Conservation (phyloP, 2,329 filamentous ascomycete genomes). For the Fusarium sulawesiense region DNA sequence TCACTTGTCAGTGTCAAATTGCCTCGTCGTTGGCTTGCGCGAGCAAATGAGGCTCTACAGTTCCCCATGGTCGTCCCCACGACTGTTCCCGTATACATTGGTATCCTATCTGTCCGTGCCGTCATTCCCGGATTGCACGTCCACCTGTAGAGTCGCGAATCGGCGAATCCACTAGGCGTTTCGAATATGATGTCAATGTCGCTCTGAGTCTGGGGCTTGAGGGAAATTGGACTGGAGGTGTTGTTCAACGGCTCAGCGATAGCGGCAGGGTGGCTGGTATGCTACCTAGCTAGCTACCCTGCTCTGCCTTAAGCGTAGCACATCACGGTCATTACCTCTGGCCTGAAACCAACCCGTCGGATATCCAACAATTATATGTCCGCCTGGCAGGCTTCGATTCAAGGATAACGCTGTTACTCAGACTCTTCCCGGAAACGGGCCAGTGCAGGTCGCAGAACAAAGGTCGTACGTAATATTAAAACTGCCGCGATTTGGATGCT, state of each 20-base stretch:
- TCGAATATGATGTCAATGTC: constrained; percentile 43
- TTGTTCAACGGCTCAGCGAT: constrained; percentile 13
- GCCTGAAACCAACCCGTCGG: constrained; percentile 44
- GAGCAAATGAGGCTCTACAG: constrained; percentile 43
- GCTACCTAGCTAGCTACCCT: not conserved
- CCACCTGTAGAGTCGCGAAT: constrained; percentile 26
- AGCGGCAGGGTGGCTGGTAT: constrained; percentile 28
- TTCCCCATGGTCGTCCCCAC: constrained; percentile 24
- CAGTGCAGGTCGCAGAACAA: constrained; percentile 24
- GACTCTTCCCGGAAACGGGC: constrained; percentile 2
- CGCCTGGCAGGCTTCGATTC: constrained; percentile 22
- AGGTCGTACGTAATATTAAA: too few species aligned
- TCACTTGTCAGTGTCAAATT: constrained; percentile 39
- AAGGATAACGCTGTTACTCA: constrained; percentile 2
- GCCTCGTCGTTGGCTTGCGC: constrained; percentile 27
- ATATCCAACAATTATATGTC: constrained; percentile 29
- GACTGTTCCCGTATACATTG: constrained; percentile 16
- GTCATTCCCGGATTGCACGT: constrained; percentile 41
- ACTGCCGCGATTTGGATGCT: constrained; percentile 31
- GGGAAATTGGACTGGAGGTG: constrained; percentile 25
- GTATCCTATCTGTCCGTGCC: constrained; percentile 45
- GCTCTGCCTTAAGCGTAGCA: not conserved
- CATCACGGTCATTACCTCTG: constrained; percentile 8
- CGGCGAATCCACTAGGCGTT: constrained; percentile 11
- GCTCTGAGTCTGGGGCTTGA: constrained; percentile 19